Evolutionary conservation across 768 basidiomycete species (phyloP), one percentile per base, ranked within the genome.

Genomic region (Mycena maculata): DNA sequence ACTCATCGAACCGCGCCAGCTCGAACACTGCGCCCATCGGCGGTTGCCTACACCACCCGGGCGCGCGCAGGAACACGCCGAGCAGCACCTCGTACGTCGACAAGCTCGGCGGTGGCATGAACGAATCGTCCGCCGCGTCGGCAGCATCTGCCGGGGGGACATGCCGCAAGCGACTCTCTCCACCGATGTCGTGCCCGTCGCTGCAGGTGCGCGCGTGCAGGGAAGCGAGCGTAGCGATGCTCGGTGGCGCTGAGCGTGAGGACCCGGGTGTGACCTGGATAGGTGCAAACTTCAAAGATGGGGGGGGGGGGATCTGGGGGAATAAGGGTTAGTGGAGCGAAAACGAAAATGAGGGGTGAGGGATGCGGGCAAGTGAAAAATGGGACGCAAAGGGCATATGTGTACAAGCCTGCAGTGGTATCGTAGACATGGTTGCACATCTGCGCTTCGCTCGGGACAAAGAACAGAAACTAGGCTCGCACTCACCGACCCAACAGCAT

Each of bases 61-160:
- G 23, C 20, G 12, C 22, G n/a, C 20, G 25, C 27, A 68, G 39
- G n/a, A 68, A 41, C 13, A 63, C 55, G 23, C 15, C 20, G 4
- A 68, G 50, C 11, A 68, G 53, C 3, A 56, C 42, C 13, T 63
- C 41, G 33, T 48, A 68, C 1, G 67, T 68, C 7, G 48, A 6
- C 42, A 68, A 58, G 18, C 13, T 10, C 9, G 67, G 67, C 36
- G 67, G 67, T 8, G 67, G 67, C 67, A 63, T 63, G 5, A 63
- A 18, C 15, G 49, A 59, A 18, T 63, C 67, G 57, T 63, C 60
- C 2, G 48, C 60, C 1, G 59, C 65, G 4, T 67, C 60, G 38
- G 23, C 45, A n/a, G 59, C 59, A 30, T 67, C 59, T 1, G 33
- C 47, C 9, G 66, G 60, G 7, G 60, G 54, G 25, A 44, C 16